Evolutionary conservation across 371 early-diverging fungal species (phyloP).

Genomic region (Mucor mucedo): DNA sequence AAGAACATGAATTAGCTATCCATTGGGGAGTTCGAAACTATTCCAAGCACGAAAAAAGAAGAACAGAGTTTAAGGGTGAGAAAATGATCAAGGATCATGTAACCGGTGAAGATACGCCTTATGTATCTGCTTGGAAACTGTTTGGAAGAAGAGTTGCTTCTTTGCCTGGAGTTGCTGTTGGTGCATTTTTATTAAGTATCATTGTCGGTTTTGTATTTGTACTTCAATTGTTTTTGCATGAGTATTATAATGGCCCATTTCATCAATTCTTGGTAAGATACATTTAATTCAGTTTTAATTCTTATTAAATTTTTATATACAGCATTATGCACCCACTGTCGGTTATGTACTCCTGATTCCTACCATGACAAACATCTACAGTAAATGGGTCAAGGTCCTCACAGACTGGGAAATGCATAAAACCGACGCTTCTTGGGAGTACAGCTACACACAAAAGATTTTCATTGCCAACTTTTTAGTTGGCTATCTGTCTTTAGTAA

Average conservation of each 20-base stretch:
- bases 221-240: conserved; percentile 77
- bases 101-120: conserved; percentile 77
- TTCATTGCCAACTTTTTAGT: conserved; percentile 85
- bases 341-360: conserved; percentile 81
- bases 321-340: conserved; percentile 76
- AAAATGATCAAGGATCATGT: conserved; percentile 62
- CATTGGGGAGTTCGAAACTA: conserved; percentile 79
- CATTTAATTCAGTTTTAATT: background rate
- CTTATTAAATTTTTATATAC: background rate
- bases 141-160: conserved; percentile 66
- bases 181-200: conserved; percentile 65
- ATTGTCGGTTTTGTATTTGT: conserved; percentile 76
- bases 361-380: conserved; percentile 70
- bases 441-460: conserved; percentile 78
- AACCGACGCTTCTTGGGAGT: conserved; percentile 73
- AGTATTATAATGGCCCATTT: conserved; percentile 86
- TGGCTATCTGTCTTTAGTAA: conserved; percentile 76
- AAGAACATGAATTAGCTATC: conserved; percentile 71
- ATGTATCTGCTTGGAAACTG: conserved; percentile 71
- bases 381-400: conserved; percentile 61
- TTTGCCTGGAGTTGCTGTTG: conserved; percentile 64
- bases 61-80: conserved; percentile 75
- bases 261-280: conserved; percentile 40
- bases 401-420: conserved; percentile 86
- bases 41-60: conserved; percentile 63